Evolutionary conservation across 805 yeast species (phyloP).

Genomic region (Saccharomycopsis sp.): DNA sequence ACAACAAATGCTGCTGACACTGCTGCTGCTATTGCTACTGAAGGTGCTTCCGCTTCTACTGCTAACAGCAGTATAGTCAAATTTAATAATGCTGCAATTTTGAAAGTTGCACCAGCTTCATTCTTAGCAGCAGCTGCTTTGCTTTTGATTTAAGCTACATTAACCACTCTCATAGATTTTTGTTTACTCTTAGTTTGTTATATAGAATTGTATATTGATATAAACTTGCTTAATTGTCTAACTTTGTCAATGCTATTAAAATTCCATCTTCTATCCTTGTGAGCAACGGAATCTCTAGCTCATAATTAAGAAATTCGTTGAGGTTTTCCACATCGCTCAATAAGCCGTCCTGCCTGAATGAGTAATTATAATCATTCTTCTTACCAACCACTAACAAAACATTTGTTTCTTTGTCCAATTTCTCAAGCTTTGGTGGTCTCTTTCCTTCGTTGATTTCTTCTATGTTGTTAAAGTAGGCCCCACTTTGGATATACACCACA

Average conservation of each 20-base stretch:
- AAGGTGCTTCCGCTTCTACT: background rate
- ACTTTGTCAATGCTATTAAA: slow-evolving; percentile 46
- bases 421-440: slow-evolving; percentile 21
- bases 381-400: slow-evolving; percentile 57
- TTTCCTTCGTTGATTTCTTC: slow-evolving; percentile 26
- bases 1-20: background rate
- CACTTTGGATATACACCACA: slow-evolving; percentile 58
- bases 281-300: slow-evolving; percentile 53
- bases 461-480: slow-evolving; percentile 44
- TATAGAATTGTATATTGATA: background rate
- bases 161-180: too few relatives aligned
- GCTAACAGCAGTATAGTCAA: background rate
- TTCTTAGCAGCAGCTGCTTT: background rate
- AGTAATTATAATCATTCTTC: slow-evolving; percentile 45
- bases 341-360: slow-evolving; percentile 46
- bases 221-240: too few relatives aligned
- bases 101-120: background rate
- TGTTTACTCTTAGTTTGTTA: background rate
- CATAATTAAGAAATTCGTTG: slow-evolving; percentile 51
- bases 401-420: slow-evolving; percentile 19
- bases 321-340: slow-evolving; percentile 49
- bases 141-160: background rate
- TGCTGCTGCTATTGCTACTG: slow-evolving; percentile 3
- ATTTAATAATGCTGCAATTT: background rate
- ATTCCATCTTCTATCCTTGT: slow-evolving; percentile 67